These are phyloP conservation scores for Rostrohypoxylon terebratum DNA, from an alignment of 495 filamentous ascomycete species.

Conservation along the genomic window DNA sequence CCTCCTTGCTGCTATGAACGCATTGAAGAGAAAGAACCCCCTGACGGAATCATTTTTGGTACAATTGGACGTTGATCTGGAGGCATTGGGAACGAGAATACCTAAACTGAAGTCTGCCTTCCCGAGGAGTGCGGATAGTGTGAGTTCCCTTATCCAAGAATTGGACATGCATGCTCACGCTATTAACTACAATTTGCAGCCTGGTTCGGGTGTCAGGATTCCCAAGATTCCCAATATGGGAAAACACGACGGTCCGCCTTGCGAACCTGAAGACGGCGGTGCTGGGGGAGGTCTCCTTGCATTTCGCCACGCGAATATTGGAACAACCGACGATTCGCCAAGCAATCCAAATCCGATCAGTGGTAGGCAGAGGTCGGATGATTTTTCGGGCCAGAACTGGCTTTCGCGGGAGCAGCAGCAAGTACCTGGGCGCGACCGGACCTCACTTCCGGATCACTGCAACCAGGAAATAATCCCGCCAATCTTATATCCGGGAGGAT, in stretches of 20 bases:
- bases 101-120: slow-evolving; percentile 65
- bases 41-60: slow-evolving; percentile 95
- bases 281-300: slow-evolving; percentile 39
- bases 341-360: slow-evolving; percentile 38
- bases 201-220: slow-evolving; percentile 30
- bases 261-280: slow-evolving; percentile 13
- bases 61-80: slow-evolving; percentile 92
- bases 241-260: slow-evolving; percentile 10
- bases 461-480: slow-evolving; percentile 50
- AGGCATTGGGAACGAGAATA: slow-evolving; percentile 68
- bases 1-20: slow-evolving; percentile 87
- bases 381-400: slow-evolving; percentile 49
- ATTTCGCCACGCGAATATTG: slow-evolving; percentile 52
- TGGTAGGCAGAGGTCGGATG: slow-evolving; percentile 28
- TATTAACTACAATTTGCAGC: slow-evolving; percentile 25
- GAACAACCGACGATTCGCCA: slow-evolving; percentile 44
- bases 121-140: slow-evolving; percentile 61
- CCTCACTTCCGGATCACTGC: slow-evolving; percentile 35
- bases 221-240: slow-evolving; percentile 31
- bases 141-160: slow-evolving; percentile 44
- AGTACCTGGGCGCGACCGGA: slow-evolving; percentile 51
- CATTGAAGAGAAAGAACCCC: slow-evolving; percentile 87
- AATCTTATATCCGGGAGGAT: slow-evolving; percentile 44
- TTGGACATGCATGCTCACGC: neutral
- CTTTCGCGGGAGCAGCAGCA: slow-evolving; percentile 52